Percentiles rank a stretch among this genome's conserved stretches.
These are phyloP conservation scores for Lomentospora prolificans DNA, from an alignment of 2,329 filamentous ascomycete genomes.

Conservation along the genomic window DNA sequence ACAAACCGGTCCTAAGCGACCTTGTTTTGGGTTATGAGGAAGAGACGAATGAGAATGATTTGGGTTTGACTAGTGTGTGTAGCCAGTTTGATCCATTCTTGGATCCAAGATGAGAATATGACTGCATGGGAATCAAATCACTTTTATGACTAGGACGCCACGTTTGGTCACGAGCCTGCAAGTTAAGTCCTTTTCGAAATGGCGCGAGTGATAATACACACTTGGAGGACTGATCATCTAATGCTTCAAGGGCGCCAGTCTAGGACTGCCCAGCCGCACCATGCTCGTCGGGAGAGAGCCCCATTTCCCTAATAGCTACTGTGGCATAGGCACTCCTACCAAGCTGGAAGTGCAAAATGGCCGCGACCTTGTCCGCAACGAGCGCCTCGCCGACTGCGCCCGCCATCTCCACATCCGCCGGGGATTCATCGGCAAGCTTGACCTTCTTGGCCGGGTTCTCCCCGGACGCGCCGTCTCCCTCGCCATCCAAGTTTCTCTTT, in stretches of 20 bases:
- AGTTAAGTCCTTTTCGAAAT: not conserved
- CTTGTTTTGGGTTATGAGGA: not conserved
- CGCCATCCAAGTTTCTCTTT: conserved; percentile 14
- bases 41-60: not conserved
- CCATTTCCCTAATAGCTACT: conserved; percentile 70
- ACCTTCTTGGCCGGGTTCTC: conserved; percentile 15
- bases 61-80: not conserved
- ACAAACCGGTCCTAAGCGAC: not conserved
- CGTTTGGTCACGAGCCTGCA: not conserved
- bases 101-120: not conserved
- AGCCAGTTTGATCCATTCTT: not conserved
- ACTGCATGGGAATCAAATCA: not conserved
- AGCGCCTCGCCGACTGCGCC: conserved; percentile 13
- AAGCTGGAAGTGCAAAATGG: conserved; percentile 65
- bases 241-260: too few species aligned
- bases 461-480: conserved; percentile 3
- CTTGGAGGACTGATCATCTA: too few species aligned
- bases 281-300: conserved; percentile 31
- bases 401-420: conserved; percentile 13
- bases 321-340: conserved; percentile 77
- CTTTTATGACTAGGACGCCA: not conserved
- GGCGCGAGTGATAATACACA: too few species aligned
- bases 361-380: conserved; percentile 44
- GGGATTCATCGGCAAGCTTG: conserved; percentile 13
- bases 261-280: not conserved